Percentiles rank a stretch among this genome's conserved stretches.
These are phyloP conservation scores for Peronosclerospora sorghi DNA, from an alignment of 352 stramenopile species.

Conservation along the genomic window DNA sequence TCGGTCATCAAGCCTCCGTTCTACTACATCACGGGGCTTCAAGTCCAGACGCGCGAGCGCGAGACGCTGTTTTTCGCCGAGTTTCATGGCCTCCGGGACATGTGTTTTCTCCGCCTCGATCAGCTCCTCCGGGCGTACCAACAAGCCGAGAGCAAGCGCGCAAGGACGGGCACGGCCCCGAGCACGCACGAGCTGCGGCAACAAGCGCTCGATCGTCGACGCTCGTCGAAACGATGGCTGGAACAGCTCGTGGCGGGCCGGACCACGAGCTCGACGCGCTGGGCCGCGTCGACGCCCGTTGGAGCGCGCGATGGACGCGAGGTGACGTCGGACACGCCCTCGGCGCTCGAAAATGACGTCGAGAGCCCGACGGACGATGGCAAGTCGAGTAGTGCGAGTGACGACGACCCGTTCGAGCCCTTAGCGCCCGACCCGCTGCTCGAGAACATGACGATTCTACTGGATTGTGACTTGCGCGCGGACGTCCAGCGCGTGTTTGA, in stretches of 20 bases:
- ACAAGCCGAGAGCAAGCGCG: slow-evolving; percentile 19
- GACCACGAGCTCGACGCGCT: neutral
- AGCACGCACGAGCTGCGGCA: slow-evolving; percentile 35
- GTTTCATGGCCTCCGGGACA: slow-evolving; percentile 64
- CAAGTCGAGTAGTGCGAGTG: slow-evolving; percentile 34
- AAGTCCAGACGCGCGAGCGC: slow-evolving; percentile 55
- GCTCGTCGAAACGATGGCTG: slow-evolving; percentile 39
- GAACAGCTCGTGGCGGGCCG: slow-evolving; percentile 19
- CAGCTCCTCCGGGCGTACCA: slow-evolving; percentile 61
- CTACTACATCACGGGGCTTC: slow-evolving; percentile 76
- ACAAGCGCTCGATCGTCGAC: slow-evolving; percentile 41
- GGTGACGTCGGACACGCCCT: too few species aligned
- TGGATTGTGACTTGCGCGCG: slow-evolving; percentile 59
- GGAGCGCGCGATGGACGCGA: too few species aligned
- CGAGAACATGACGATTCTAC: slow-evolving; percentile 45
- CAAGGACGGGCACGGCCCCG: slow-evolving; percentile 15
- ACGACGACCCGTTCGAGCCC: slow-evolving; percentile 52
- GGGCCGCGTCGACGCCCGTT: slow-evolving; percentile 18
- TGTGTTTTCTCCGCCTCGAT: slow-evolving; percentile 57
- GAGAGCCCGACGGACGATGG: slow-evolving; percentile 24
- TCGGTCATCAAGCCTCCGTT: slow-evolving; percentile 74
- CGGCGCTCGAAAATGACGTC: too few species aligned
- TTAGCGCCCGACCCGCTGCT: slow-evolving; percentile 40
- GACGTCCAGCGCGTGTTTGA: slow-evolving; percentile 60
- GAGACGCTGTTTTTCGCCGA: slow-evolving; percentile 70